Evolutionary conservation across 345 rosid species (phyloP).

Genomic region (Clausena lansium): DNA sequence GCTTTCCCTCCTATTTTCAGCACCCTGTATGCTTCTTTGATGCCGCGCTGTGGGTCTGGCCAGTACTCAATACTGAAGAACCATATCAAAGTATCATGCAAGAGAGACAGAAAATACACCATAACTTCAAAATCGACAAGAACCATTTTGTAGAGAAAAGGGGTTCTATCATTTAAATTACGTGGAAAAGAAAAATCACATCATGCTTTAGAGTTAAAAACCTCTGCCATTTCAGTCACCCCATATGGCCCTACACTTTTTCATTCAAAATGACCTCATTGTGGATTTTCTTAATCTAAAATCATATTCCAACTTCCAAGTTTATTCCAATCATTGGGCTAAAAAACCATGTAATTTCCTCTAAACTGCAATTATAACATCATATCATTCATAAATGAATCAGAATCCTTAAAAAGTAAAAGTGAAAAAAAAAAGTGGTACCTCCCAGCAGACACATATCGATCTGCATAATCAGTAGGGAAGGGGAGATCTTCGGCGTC

Average conservation of each 20-base stretch:
- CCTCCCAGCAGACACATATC: conserved; percentile 43
- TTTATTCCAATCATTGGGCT: background rate
- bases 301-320: background rate
- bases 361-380: background rate
- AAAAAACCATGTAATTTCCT: background rate
- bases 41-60: conserved; percentile 41
- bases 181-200: background rate
- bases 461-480: conserved; percentile 35
- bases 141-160: background rate
- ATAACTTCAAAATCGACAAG: background rate
- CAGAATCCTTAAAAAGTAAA: background rate
- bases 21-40: conserved; percentile 40
- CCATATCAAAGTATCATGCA: background rate
- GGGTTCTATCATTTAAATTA: background rate
- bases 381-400: background rate
- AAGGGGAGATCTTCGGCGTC: conserved; percentile 40
- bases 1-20: conserved; percentile 43
- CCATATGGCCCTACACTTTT: background rate
- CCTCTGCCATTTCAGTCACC: background rate
- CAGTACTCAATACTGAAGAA: conserved; percentile 35
- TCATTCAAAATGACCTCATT: background rate
- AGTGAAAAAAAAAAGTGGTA: background rate
- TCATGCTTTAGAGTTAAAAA: background rate
- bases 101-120: background rate
- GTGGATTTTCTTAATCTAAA: background rate